phyloP scores from a whole-genome alignment of 306 rosid species.

The Trifolium fragiferum region DNA sequence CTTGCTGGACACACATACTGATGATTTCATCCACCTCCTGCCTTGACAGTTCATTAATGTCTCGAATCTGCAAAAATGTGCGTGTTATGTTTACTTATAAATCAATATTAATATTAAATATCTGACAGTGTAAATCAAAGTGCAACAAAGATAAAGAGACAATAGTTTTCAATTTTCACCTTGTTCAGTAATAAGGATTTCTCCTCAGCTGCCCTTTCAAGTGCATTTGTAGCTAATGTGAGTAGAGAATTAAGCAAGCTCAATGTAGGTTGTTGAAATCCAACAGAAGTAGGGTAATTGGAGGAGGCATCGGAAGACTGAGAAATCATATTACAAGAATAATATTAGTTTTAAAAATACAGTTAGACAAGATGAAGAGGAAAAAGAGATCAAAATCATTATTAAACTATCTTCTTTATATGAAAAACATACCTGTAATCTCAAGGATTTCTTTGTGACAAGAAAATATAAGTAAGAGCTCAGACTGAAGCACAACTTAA shows the following conservation, averaged over 20 bases:
- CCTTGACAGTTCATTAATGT: slow-evolving; percentile 87
- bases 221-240: slow-evolving; percentile 64
- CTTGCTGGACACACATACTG: slow-evolving; percentile 64
- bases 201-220: slow-evolving; percentile 91
- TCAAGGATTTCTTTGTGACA: slow-evolving; percentile 80
- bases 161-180: slow-evolving; percentile 51
- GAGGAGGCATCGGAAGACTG: slow-evolving; percentile 65
- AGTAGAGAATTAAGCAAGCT: slow-evolving; percentile 72
- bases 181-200: slow-evolving; percentile 73
- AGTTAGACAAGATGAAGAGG: slow-evolving; percentile 12
- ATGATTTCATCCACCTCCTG: slow-evolving; percentile 95
- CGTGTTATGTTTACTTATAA: slow-evolving; percentile 12
- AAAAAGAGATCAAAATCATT: slow-evolving; percentile 8
- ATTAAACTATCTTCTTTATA: slow-evolving; percentile 26
- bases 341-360: slow-evolving; percentile 5
- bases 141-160: slow-evolving; percentile 3
- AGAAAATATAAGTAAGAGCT: slow-evolving; percentile 86
- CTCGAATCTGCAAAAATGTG: slow-evolving; percentile 66
- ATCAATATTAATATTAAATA: slow-evolving; percentile 11
- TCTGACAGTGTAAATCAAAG: neutral
- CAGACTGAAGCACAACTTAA: slow-evolving; percentile 82
- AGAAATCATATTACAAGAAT: slow-evolving; percentile 35
- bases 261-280: slow-evolving; percentile 77
- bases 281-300: slow-evolving; percentile 58
- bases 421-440: slow-evolving; percentile 71